Evolutionary conservation across 1,139 yeast genomes (phyloP).

Genomic region (Pichia sp.): DNA sequence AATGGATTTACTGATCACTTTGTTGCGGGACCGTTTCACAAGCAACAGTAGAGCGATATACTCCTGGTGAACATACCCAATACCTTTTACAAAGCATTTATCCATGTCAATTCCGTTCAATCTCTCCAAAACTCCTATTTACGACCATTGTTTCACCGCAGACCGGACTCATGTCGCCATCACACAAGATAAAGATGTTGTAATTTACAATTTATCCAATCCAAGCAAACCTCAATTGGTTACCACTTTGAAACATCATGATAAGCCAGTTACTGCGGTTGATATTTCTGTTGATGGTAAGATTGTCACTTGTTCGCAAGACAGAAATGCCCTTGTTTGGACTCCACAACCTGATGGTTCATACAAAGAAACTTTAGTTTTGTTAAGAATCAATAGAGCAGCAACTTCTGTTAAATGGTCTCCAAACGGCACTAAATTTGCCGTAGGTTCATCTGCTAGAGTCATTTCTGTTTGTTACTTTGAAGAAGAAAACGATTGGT

Average conservation of each 20-base stretch:
- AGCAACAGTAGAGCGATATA: conserved; percentile 28
- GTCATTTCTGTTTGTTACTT: conserved; percentile 93
- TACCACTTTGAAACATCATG: conserved; percentile 74
- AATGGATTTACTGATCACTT: too few species aligned
- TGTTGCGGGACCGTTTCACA: not conserved
- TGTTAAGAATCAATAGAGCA: conserved; percentile 87
- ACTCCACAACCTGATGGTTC: conserved; percentile 55
- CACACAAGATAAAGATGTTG: conserved; percentile 72
- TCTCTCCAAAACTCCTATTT: conserved; percentile 79
- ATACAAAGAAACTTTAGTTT: conserved; percentile 83
- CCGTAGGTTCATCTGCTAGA: conserved; percentile 94
- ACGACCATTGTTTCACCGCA: conserved; percentile 81
- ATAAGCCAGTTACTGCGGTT: conserved; percentile 89
- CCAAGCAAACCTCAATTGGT: conserved; percentile 43
- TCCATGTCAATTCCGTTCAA: conserved; percentile 39
- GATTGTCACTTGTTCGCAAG: conserved; percentile 96
- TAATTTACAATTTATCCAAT: conserved; percentile 55
- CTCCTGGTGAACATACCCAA: conserved; percentile 23
- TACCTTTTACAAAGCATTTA: too few species aligned
- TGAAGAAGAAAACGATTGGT: conserved; percentile 97
- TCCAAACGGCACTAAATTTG: conserved; percentile 87
- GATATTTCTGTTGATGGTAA: conserved; percentile 87
- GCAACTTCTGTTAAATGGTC: conserved; percentile 95
- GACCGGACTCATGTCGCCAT: conserved; percentile 69
- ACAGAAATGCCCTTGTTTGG: conserved; percentile 97